Conservation (phyloP, 164 flowering plant species). For the Nymphaea thermarum region DNA sequence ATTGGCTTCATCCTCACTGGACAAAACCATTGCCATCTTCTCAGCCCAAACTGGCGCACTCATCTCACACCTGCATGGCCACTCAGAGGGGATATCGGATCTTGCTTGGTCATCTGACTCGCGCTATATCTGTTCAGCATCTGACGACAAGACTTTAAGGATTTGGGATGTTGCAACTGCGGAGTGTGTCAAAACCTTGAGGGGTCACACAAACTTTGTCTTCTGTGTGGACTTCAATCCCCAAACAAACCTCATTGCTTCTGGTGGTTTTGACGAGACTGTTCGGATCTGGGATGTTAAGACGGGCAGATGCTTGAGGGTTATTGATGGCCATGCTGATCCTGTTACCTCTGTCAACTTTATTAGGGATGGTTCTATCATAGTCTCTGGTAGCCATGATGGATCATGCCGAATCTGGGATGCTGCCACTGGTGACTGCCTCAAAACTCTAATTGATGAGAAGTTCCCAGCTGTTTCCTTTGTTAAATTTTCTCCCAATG, state of each 20-base stretch:
- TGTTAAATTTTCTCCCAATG: constrained; percentile 87
- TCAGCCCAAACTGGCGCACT: constrained; percentile 38
- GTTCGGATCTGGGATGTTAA: constrained; percentile 85
- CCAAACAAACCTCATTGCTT: constrained; percentile 69
- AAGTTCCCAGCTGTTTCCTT: constrained; percentile 67
- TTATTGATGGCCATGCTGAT: constrained; percentile 49
- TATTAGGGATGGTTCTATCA: constrained; percentile 72
- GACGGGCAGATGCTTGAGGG: constrained; percentile 49
- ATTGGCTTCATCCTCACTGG: constrained; percentile 85
- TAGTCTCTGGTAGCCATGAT: constrained; percentile 82
- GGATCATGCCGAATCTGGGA: constrained; percentile 97
- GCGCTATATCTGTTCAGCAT: constrained; percentile 92
- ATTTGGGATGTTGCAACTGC: constrained; percentile 77
- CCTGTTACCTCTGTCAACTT: constrained; percentile 83
- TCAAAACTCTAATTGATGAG: constrained; percentile 65
- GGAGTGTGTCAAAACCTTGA: constrained; percentile 66
- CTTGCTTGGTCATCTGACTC: constrained; percentile 93
- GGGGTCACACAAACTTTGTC: constrained; percentile 67
- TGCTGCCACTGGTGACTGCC: constrained; percentile 35
- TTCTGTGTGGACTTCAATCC: constrained; percentile 92
- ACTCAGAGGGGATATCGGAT: constrained; percentile 78
- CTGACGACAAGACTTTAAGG: constrained; percentile 79
- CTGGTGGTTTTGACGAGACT: constrained; percentile 83
- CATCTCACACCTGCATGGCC: constrained; percentile 51
- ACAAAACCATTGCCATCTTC: constrained; percentile 72